These are phyloP conservation scores for Ammopiptanthus mongolicus DNA, from an alignment of 306 rosid species.

Conservation along the genomic window DNA sequence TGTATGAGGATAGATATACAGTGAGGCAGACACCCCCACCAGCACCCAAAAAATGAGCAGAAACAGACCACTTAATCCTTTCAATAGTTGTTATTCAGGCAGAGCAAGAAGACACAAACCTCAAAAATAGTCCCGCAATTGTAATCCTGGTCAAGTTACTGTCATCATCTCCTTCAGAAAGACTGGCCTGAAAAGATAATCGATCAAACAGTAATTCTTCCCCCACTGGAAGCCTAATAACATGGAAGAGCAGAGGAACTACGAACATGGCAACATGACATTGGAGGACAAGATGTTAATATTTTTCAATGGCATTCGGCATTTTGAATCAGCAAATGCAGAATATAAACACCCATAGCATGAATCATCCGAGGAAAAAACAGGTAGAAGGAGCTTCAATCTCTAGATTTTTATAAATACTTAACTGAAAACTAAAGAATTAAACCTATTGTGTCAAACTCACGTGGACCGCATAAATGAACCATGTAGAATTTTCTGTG, in stretches of 20 bases:
- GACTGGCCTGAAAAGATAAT: conserved; percentile 57
- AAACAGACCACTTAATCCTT: background rate
- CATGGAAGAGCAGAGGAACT: conserved; percentile 1
- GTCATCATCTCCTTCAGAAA: conserved; percentile 65
- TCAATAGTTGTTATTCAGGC: background rate
- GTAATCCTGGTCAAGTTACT: conserved; percentile 68
- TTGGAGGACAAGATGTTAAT: conserved; percentile 8
- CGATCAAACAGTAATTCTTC: conserved; percentile 16
- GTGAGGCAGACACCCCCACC: background rate
- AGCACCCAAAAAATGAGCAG: background rate
- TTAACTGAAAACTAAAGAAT: background rate
- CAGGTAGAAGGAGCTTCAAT: background rate
- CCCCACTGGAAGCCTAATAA: background rate
- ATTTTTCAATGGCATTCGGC: background rate
- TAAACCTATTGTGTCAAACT: background rate
- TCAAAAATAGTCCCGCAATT: conserved; percentile 78
- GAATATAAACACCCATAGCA: background rate
- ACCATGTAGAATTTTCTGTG: background rate
- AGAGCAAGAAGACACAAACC: conserved; percentile 37
- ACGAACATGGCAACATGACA: background rate
- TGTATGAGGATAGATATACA: background rate
- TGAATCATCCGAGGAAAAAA: background rate
- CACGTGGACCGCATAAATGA: background rate
- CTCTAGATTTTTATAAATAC: background rate
- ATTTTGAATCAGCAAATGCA: conserved; percentile 3